phyloP scores from a whole-genome alignment of 2,329 filamentous ascomycete species.

The Alternaria postmessia region DNA sequence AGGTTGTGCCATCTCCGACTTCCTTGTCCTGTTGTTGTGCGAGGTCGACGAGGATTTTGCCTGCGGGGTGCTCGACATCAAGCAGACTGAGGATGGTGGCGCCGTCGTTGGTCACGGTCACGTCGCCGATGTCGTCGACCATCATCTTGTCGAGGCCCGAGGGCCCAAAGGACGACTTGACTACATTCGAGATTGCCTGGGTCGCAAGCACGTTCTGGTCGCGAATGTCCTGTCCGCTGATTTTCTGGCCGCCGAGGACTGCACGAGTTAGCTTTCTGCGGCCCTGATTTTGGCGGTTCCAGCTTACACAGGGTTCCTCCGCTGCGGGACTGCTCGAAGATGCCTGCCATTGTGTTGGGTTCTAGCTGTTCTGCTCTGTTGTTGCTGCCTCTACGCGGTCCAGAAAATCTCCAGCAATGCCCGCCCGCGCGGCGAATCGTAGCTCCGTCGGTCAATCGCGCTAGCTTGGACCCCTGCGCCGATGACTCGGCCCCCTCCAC shows the following conservation, averaged over 20 bases:
- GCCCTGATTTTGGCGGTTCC: conserved; percentile 1
- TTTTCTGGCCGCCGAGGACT: conserved; percentile 96
- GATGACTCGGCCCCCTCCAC: conserved; percentile 42
- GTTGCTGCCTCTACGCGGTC: conserved; percentile 41
- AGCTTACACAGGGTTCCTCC: conserved; percentile 83
- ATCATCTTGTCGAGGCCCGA: conserved; percentile 99
- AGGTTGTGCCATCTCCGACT: conserved; percentile 97
- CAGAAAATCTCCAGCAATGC: conserved; percentile 37
- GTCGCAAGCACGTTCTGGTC: conserved; percentile 98
- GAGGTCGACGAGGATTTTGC: conserved; percentile 97
- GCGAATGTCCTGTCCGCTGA: conserved; percentile 93
- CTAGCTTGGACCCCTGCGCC: conserved; percentile 30
- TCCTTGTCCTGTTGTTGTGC: conserved; percentile 99
- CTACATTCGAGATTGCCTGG: conserved; percentile 96
- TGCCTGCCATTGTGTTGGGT: conserved; percentile 76
- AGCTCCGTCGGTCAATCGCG: conserved; percentile 27
- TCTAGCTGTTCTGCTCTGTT: conserved; percentile 40
- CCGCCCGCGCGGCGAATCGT: conserved; percentile 32
- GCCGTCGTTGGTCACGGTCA: conserved; percentile 98
- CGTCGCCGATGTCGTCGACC: conserved; percentile 99
- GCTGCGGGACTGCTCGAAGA: conserved; percentile 95
- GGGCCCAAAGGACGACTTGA: conserved; percentile 98
- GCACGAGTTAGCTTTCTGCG: conserved; percentile 37
- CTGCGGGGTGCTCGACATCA: conserved; percentile 96
- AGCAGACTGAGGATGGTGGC: conserved; percentile 94